A percentile compares a stretch with the other conserved stretches of the same genome.
These are phyloP conservation scores for Diaporthe amygdali DNA, from an alignment of 2,329 filamentous ascomycete genomes.

Conservation along the genomic window DNA sequence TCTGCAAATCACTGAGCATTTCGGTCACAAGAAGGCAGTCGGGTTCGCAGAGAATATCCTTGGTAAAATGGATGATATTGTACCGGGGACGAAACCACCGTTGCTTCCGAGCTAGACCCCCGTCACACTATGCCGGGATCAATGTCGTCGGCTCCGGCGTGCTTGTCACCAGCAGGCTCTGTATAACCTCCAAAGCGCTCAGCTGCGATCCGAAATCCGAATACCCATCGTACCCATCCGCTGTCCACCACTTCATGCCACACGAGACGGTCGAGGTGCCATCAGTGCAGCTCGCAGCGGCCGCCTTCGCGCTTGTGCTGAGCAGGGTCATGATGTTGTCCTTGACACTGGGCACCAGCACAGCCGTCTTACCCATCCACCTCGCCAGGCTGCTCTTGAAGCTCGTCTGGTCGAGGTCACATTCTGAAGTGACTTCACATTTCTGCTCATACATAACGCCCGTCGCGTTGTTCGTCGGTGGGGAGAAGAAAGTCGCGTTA, in stretches of 20 bases:
- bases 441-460: slow-evolving; percentile 56
- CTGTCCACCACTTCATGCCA: slow-evolving; percentile 64
- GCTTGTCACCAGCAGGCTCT: slow-evolving; percentile 32
- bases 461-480: slow-evolving; percentile 34
- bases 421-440: slow-evolving; percentile 57
- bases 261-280: slow-evolving; percentile 52
- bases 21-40: too few species aligned
- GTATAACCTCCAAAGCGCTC: slow-evolving; percentile 40
- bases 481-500: slow-evolving; percentile 54
- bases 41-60: neutral
- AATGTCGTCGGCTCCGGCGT: slow-evolving; percentile 25
- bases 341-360: slow-evolving; percentile 42
- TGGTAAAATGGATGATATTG: neutral
- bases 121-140: slow-evolving; percentile 1
- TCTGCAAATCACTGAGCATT: neutral
- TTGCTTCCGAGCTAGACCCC: neutral
- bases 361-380: slow-evolving; percentile 47
- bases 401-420: slow-evolving; percentile 58
- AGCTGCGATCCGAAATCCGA: slow-evolving; percentile 40
- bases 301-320: slow-evolving; percentile 42
- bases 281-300: slow-evolving; percentile 49
- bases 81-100: neutral
- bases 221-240: slow-evolving; percentile 38
- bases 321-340: slow-evolving; percentile 42
- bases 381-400: slow-evolving; percentile 65